phyloP scores from a whole-genome alignment of 1,139 yeast genomes.

The Pichia inconspicua region DNA sequence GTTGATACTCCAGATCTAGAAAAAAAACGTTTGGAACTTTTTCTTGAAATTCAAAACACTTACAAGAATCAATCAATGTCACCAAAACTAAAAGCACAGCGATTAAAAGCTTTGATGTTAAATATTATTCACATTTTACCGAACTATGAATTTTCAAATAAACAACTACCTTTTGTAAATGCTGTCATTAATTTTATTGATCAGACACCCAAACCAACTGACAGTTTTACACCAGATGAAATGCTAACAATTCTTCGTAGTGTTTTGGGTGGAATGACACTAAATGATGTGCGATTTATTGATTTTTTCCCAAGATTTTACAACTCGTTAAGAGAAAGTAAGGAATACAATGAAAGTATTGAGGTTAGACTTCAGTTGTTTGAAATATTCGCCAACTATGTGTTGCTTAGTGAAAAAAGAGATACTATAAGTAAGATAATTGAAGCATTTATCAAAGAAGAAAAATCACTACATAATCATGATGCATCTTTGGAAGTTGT shows the following conservation, averaged over 20 bases:
- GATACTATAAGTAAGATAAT: constrained; percentile 19
- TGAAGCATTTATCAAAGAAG: constrained; percentile 24
- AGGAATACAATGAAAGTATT: constrained; percentile 16
- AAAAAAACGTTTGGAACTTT: constrained; percentile 15
- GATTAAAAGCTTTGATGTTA: constrained; percentile 18
- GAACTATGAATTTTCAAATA: constrained; percentile 18
- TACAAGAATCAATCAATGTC: constrained; percentile 20
- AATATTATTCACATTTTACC: constrained; percentile 18
- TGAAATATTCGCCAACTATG: constrained; percentile 28
- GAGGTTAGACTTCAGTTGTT: constrained; percentile 23
- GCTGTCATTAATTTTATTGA: constrained; percentile 25
- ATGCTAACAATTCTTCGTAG: constrained; percentile 20
- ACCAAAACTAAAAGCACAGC: constrained; percentile 21
- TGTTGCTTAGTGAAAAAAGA: constrained; percentile 24
- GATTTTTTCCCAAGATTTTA: constrained; percentile 29
- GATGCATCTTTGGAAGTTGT: constrained; percentile 20
- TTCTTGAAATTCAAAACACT: constrained; percentile 21
- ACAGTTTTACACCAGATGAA: constrained; percentile 20
- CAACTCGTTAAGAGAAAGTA: constrained; percentile 22
- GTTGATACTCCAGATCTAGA: constrained; percentile 16
- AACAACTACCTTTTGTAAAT: constrained; percentile 24
- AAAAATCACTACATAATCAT: constrained; percentile 12
- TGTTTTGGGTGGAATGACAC: constrained; percentile 23
- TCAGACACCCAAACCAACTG: constrained; percentile 20
- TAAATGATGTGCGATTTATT: constrained; percentile 22